phyloP scores from a whole-genome alignment of 768 basidiomycete species.

The Suillus subalutaceus region DNA sequence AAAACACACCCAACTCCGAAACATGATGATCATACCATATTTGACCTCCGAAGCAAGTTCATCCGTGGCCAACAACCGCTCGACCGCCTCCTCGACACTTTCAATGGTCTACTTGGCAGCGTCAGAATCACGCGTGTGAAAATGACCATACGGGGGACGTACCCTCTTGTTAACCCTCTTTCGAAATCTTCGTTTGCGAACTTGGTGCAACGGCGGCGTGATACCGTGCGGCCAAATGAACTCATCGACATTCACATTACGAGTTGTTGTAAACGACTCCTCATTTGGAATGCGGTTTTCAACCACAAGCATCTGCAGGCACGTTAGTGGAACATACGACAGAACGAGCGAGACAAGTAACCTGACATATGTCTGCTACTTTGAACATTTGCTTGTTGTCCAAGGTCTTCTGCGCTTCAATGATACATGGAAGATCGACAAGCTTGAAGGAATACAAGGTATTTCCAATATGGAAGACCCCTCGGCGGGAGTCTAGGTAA shows the following conservation, averaged over 20 bases:
- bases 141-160: conserved; percentile 23
- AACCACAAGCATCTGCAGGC: conserved; percentile 84
- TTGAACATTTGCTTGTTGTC: conserved; percentile 99
- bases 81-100: conserved; percentile 92
- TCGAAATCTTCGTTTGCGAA: conserved; percentile 88
- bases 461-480: conserved; percentile 84
- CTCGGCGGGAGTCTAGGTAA: conserved; percentile 81
- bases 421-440: conserved; percentile 92
- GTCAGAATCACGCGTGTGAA: neutral
- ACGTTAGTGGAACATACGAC: conserved; percentile 17
- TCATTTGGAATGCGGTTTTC: conserved; percentile 75
- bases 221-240: conserved; percentile 98
- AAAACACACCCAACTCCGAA: neutral
- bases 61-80: conserved; percentile 82
- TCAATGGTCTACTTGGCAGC: conserved; percentile 73
- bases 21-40: conserved; percentile 55
- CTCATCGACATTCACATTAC: conserved; percentile 87
- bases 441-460: conserved; percentile 87
- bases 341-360: conserved; percentile 34
- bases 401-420: conserved; percentile 94
- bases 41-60: conserved; percentile 72
- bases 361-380: conserved; percentile 97
- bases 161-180: conserved; percentile 86
- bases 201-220: conserved; percentile 90
- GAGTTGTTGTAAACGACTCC: conserved; percentile 60